phyloP scores from a whole-genome alignment of 2,329 filamentous ascomycete species.

The Dichotomopilus funicola region DNA sequence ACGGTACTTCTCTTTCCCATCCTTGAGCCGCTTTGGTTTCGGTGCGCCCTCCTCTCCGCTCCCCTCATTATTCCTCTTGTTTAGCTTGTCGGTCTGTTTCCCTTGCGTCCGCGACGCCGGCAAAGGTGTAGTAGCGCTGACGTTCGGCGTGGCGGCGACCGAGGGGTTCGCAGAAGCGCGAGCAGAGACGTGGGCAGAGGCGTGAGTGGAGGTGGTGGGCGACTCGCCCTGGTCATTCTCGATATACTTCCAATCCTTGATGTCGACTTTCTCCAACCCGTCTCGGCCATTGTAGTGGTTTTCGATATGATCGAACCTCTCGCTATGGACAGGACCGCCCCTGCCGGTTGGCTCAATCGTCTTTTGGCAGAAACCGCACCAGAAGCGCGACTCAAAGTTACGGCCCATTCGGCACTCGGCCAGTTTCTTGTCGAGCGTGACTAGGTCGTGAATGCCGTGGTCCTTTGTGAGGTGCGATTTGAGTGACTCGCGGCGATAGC shows the following conservation, averaged over 20 bases:
- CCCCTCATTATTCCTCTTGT: neutral
- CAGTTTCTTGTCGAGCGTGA: constrained; percentile 37
- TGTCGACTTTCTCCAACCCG: constrained; percentile 33
- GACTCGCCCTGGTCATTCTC: constrained; percentile 23
- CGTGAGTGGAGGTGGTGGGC: neutral
- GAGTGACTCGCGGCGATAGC: constrained; percentile 53
- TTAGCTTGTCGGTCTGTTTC: neutral
- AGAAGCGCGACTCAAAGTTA: constrained; percentile 62
- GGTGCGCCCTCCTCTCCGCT: neutral
- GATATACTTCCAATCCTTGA: constrained; percentile 49
- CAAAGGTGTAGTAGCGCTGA: too few species aligned
- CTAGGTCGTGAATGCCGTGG: constrained; percentile 35
- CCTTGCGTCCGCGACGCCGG: too few species aligned
- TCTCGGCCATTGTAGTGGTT: constrained; percentile 56
- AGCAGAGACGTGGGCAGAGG: too few species aligned
- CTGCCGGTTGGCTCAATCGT: constrained; percentile 47
- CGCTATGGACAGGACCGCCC: constrained; percentile 45
- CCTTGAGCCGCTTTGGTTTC: constrained; percentile 6
- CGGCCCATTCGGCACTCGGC: constrained; percentile 55
- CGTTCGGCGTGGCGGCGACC: too few species aligned
- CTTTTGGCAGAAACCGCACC: constrained; percentile 76
- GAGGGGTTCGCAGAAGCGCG: too few species aligned
- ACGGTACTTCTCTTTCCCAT: constrained; percentile 3
- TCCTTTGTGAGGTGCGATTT: constrained; percentile 51
- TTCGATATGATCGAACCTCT: constrained; percentile 66